Evolutionary conservation across 148 eudicot genomes (phyloP).

Genomic region (Persicaria tinctoria): DNA sequence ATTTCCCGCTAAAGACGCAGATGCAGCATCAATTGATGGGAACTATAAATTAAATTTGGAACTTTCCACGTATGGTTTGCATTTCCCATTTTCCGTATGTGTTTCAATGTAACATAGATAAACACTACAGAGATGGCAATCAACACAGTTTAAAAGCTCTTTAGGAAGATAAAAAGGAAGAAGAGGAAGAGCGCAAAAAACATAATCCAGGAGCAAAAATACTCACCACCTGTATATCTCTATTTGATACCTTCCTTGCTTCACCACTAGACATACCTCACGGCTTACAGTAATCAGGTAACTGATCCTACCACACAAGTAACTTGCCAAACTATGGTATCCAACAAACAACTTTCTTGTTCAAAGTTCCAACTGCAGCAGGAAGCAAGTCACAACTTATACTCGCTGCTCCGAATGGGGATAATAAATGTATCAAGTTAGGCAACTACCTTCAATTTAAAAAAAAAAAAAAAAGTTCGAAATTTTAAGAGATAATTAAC

Average conservation of each 20-base stretch:
- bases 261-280: constrained; percentile 13
- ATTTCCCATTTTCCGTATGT: no score
- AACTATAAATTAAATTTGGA: no score
- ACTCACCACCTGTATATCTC: constrained; percentile 13
- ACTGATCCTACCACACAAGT: not conserved
- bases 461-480: not conserved
- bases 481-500: not conserved
- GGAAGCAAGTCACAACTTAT: not conserved
- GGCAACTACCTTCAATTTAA: not conserved
- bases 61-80: no score
- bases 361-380: not conserved
- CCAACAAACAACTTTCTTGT: not conserved
- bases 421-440: not conserved
- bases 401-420: not conserved
- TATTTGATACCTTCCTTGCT: constrained; percentile 11
- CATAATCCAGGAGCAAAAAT: not conserved
- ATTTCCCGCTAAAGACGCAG: not conserved
- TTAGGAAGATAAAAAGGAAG: not conserved
- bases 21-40: no score
- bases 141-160: not conserved
- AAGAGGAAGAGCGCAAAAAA: no score
- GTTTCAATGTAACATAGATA: not conserved
- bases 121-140: not conserved
- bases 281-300: not conserved
- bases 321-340: not conserved